Conservation (phyloP, 73 alveolate species). For the Symbiodinium natans region DNA sequence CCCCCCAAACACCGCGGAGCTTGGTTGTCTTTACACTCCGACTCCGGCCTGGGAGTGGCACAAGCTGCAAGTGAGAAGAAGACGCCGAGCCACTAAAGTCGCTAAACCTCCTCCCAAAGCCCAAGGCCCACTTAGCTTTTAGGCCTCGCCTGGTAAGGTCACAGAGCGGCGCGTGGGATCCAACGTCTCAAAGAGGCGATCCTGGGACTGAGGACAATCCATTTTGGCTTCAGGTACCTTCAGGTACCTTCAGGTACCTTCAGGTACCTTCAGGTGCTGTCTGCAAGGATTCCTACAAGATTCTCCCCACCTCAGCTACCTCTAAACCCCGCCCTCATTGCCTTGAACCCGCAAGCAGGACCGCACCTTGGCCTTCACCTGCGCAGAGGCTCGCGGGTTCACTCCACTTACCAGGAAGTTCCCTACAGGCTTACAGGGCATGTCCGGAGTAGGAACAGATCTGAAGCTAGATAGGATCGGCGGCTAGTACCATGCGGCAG, state of each 20-base stretch:
- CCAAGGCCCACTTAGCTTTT: no score
- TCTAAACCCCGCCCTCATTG: neutral
- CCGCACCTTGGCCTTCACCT: constrained; percentile 37
- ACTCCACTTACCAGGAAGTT: no score
- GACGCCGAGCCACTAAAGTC: no score
- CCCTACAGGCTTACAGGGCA: no score
- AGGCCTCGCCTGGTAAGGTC: constrained; percentile 45
- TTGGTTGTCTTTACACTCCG: no score
- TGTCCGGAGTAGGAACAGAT: no score
- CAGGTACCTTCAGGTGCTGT: neutral
- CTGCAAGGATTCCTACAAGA: neutral
- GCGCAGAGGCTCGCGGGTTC: neutral
- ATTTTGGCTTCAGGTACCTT: neutral
- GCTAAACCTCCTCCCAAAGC: no score
- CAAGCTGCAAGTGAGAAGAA: no score
- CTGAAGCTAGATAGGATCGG: no score
- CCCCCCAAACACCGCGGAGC: no score
- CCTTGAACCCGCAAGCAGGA: neutral
- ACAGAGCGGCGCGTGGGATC: constrained; percentile 84
- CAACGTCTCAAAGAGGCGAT: constrained; percentile 79
- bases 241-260: neutral
- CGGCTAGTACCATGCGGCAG: no score
- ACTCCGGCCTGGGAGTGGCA: no score
- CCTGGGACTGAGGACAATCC: neutral
- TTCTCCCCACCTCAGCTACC: neutral